Evolutionary conservation across 108 stramenopile species (phyloP).

Genomic region (Seminavis robusta): DNA sequence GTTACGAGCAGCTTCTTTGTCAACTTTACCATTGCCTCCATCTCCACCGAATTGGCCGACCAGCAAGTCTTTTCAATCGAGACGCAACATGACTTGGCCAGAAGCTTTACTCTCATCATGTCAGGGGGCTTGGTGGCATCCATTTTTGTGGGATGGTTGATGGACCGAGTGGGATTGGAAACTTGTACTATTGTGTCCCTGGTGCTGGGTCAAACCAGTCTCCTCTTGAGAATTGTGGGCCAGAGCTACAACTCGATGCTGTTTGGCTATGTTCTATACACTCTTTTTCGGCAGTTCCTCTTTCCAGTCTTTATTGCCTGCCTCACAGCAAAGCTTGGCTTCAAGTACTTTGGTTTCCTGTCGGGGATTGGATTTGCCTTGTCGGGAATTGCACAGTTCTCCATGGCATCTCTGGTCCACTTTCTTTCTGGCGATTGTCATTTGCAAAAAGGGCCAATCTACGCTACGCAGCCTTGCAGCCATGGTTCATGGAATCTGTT

Average conservation of each 20-base stretch:
- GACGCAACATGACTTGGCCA: slow-evolving; percentile 9
- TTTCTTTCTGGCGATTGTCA: slow-evolving; percentile 19
- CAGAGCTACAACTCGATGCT: slow-evolving; percentile 9
- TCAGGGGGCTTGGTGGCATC: slow-evolving; percentile 39
- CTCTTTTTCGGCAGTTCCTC: slow-evolving; percentile 41
- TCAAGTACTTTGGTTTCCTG: slow-evolving; percentile 63
- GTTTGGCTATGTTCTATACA: slow-evolving; percentile 35
- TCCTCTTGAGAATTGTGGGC: slow-evolving; percentile 23
- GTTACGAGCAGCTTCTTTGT: slow-evolving; percentile 28
- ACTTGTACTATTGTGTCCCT: slow-evolving; percentile 25
- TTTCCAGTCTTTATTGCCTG: slow-evolving; percentile 51
- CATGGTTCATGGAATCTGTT: too few relatives aligned
- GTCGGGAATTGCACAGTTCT: slow-evolving; percentile 34
- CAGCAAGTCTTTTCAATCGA: not conserved
- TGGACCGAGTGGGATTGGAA: slow-evolving; percentile 45
- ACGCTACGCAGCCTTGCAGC: too few relatives aligned
- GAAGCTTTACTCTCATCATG: slow-evolving; percentile 36
- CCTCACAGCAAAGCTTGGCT: slow-evolving; percentile 47
- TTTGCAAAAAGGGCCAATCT: too few relatives aligned
- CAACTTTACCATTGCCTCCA: slow-evolving; percentile 45
- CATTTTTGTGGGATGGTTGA: slow-evolving; percentile 29
- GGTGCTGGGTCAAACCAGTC: slow-evolving; percentile 34
- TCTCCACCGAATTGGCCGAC: slow-evolving; percentile 35
- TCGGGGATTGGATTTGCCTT: slow-evolving; percentile 45
- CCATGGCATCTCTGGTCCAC: slow-evolving; percentile 12